A percentile compares a stretch with the other conserved stretches of the same genome.
These are phyloP conservation scores for Trichoderma virens DNA, from an alignment of 495 filamentous ascomycete species.

Conservation along the genomic window DNA sequence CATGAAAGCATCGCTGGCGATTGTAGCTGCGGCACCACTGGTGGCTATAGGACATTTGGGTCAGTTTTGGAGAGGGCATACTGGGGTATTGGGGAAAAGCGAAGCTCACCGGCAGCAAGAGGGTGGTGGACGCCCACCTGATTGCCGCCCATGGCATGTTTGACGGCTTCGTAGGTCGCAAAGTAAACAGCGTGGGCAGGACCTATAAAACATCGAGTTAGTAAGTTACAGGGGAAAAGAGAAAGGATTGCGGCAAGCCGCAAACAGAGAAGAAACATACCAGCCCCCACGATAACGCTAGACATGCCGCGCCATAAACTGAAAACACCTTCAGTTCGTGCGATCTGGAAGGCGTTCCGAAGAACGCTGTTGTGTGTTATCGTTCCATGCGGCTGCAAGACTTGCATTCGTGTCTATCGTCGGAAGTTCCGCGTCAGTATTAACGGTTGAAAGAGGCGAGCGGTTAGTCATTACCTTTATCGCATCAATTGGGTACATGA, in stretches of 20 bases:
- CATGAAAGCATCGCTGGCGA: conserved; percentile 96
- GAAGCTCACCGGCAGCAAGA: conserved; percentile 71
- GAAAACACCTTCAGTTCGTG: conserved; percentile 76
- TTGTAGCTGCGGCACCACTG: conserved; percentile 89
- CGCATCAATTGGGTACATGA: conserved; percentile 98
- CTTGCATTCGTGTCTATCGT: conserved; percentile 88
- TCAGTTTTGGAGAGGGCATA: neutral
- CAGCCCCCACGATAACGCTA: conserved; percentile 91
- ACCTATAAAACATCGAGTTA: conserved; percentile 43
- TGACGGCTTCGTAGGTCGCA: conserved; percentile 93
- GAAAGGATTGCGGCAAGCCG: neutral
- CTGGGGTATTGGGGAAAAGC: neutral
- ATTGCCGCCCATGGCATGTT: conserved; percentile 92
- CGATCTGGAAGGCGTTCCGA: conserved; percentile 86
- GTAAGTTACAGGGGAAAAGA: conserved; percentile 12
- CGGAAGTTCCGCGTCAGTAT: neutral
- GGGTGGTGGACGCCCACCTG: conserved; percentile 84
- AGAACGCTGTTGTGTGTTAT: conserved; percentile 86
- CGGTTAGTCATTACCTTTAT: conserved; percentile 64
- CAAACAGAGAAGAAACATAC: conserved; percentile 20
- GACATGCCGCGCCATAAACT: conserved; percentile 95
- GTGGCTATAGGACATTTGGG: conserved; percentile 50
- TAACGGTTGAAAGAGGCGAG: neutral
- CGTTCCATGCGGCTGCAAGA: conserved; percentile 78
- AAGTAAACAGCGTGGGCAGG: conserved; percentile 98